Evolutionary conservation across 2,329 filamentous ascomycete genomes (phyloP), one percentile per base, ranked within the genome.

Genomic region (Penicillium hesseltinei): DNA sequence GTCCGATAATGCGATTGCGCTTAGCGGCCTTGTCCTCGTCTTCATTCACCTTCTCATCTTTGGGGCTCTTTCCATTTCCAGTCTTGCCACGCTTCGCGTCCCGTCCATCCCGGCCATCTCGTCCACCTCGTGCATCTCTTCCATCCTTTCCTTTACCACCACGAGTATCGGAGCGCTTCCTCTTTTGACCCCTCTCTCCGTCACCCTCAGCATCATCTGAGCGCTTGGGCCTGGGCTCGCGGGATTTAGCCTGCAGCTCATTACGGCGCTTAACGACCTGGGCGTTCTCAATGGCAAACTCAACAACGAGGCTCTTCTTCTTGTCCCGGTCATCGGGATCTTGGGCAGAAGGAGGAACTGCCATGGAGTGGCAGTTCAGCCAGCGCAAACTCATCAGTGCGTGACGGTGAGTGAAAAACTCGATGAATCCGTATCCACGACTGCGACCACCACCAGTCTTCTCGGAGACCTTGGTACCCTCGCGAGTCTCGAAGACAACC

Each of bases 231-330:
- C 51, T 61, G 17, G 38, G 21, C 49, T 63, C 71, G 51, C 62
- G 68, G 54, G 63, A 60, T 57, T 62, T 70, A 33, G 64, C 67
- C 55, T 72, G 71, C 55, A 68, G 65, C 58, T 71, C 73, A 56
- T 72, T 75, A 27, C 95, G 84, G 62, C 94, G 83, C 64, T 88
- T 84, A n/a, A 99, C 88, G 1, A 99, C 94, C 69, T 97, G 92
- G 1, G 91, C 92, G 68, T 99, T 99, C 77, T 99, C 94, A 72
- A 99, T 96, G 21, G 94, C 92, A 72, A 99, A 99, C 74, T 99
- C 95, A 38, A 93, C 93, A 70, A 99, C 91, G 51, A 99, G 78
- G 13, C 94, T 84, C 75, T 94, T 92, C 72, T 91, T 93, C 77
- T 89, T 91, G 63, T 94, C 92, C 52, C 83, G 71, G 29, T 67